Evolutionary conservation across 306 rosid genomes (phyloP).

Genomic region (Cercis canadensis): DNA sequence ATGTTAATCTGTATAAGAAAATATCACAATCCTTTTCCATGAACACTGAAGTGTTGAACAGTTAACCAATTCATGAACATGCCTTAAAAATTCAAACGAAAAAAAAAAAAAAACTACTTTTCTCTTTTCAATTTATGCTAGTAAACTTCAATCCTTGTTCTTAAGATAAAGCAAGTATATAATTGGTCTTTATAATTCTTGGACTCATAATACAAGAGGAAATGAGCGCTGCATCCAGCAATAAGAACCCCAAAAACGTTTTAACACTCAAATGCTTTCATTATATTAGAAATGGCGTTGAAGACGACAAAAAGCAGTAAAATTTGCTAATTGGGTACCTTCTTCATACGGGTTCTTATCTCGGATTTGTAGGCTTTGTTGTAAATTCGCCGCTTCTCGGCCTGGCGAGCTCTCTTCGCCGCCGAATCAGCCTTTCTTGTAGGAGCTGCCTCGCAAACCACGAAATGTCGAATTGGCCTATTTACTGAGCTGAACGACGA

Average conservation of each 20-base stretch:
- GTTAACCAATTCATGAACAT: neutral
- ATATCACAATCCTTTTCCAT: neutral
- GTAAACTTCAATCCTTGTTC: neutral
- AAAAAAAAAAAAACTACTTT: neutral
- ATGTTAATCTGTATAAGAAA: neutral
- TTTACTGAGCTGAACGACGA: conserved; percentile 46
- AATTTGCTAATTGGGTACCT: conserved; percentile 51
- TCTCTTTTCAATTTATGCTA: conserved; percentile 15
- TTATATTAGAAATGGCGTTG: neutral
- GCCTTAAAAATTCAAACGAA: neutral
- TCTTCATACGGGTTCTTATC: conserved; percentile 80
- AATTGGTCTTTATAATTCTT: too few relatives aligned
- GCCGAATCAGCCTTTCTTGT: conserved; percentile 79
- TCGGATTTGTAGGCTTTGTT: conserved; percentile 85
- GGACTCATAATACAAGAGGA: neutral
- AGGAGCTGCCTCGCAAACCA: conserved; percentile 78
- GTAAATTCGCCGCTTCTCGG: conserved; percentile 85
- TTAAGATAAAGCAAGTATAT: conserved; percentile 2
- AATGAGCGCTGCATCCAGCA: neutral
- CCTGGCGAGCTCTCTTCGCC: conserved; percentile 79
- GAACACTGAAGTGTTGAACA: neutral
- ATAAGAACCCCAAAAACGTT: neutral
- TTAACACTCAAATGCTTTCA: neutral
- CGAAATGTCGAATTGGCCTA: conserved; percentile 47
- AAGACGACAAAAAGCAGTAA: neutral